Evolutionary conservation across 192 early-diverging fungal species (phyloP).

Genomic region (Powellomyces hirtus): DNA sequence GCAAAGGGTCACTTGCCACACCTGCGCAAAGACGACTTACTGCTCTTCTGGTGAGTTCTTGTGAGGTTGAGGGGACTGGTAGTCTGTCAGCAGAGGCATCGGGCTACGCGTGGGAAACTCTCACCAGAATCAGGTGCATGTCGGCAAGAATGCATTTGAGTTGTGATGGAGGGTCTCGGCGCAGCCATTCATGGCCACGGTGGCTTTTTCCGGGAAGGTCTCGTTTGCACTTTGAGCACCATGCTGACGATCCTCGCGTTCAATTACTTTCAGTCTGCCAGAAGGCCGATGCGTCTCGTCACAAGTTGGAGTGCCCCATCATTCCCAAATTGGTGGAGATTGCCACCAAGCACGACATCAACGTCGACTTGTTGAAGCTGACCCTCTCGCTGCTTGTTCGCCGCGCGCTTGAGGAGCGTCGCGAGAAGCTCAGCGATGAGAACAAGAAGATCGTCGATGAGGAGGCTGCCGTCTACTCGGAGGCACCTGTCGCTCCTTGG

Average conservation of each 20-base stretch:
- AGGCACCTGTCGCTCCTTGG: conserved; percentile 26
- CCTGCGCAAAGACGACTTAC: conserved; percentile 36
- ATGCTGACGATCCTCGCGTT: too few relatives aligned
- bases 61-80: too few relatives aligned
- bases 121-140: too few relatives aligned
- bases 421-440: conserved; percentile 13
- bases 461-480: conserved; percentile 3
- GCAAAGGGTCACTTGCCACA: conserved; percentile 12
- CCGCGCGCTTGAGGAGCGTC: conserved; percentile 15
- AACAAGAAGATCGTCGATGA: conserved; percentile 5
- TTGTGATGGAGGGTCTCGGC: too few relatives aligned
- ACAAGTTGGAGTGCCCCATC: conserved; percentile 34
- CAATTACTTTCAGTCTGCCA: conserved; percentile 48
- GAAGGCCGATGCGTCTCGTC: conserved; percentile 32
- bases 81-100: too few relatives aligned
- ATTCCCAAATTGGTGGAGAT: conserved; percentile 29
- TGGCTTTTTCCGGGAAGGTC: too few relatives aligned
- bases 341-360: conserved; percentile 29
- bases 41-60: conserved; percentile 42
- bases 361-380: conserved; percentile 34
- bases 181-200: too few relatives aligned
- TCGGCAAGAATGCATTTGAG: too few relatives aligned
- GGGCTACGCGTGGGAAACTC: too few relatives aligned
- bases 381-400: conserved; percentile 28
- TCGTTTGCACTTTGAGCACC: too few relatives aligned